Evolutionary conservation across 2,329 filamentous ascomycete species (phyloP).

Genomic region (Mollisiaceae sp.): DNA sequence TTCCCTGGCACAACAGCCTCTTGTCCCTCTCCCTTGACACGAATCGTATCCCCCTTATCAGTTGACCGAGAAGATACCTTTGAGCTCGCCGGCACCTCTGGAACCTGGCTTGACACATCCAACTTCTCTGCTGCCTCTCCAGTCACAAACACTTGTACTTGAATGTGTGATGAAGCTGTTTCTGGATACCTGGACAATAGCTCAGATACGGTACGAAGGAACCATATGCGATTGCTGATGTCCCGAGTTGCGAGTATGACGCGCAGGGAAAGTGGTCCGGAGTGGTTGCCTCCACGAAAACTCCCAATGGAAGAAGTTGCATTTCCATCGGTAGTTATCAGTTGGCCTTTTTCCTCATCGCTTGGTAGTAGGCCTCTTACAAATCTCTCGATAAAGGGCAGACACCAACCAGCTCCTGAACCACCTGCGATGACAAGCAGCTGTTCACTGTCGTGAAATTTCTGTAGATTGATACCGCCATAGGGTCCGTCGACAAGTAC

Average conservation of each 20-base stretch:
- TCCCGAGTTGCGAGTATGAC: conserved; percentile 47
- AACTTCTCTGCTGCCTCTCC: too few species aligned
- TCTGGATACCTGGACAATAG: conserved; percentile 35
- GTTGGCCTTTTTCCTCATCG: too few species aligned
- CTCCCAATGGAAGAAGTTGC: neutral
- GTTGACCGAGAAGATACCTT: too few species aligned
- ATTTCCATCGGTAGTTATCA: too few species aligned
- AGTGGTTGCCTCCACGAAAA: too few species aligned
- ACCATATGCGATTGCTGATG: conserved; percentile 44
- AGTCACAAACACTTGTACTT: too few species aligned
- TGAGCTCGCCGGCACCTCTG: too few species aligned
- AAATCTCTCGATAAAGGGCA: conserved; percentile 48
- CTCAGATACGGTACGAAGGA: conserved; percentile 41
- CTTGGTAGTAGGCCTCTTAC: neutral
- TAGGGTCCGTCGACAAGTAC: conserved; percentile 65
- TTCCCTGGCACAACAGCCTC: neutral
- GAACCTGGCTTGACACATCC: too few species aligned
- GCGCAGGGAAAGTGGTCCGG: conserved; percentile 32
- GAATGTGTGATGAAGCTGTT: too few species aligned
- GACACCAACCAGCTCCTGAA: conserved; percentile 58
- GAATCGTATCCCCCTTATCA: too few species aligned
- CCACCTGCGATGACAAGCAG: conserved; percentile 59
- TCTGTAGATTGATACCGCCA: conserved; percentile 52
- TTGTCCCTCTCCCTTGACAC: neutral
- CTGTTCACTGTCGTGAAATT: conserved; percentile 48